A percentile compares a stretch with the other conserved stretches of the same genome.
Conservation (phyloP, 2,329 filamentous ascomycete genomes). For the Coniella vitis region DNA sequence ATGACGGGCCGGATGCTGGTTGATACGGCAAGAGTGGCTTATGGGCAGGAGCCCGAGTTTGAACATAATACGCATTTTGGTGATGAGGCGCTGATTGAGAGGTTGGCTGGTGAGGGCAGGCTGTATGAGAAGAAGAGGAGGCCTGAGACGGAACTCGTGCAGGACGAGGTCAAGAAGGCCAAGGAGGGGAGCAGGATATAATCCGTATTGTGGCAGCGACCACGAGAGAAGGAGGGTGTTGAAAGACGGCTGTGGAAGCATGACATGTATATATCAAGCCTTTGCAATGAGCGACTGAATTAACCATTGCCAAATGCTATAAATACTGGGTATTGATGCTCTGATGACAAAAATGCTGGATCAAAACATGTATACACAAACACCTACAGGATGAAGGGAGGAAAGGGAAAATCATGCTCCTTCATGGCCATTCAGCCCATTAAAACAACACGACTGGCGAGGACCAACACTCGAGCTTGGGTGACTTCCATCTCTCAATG, state of each 20-base stretch:
- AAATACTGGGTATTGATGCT: conserved; percentile 3
- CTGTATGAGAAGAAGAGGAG: conserved; percentile 38
- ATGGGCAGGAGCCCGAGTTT: conserved; percentile 75
- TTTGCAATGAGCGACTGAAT: too few relatives aligned
- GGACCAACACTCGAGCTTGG: too few relatives aligned
- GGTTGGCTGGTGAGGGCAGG: conserved; percentile 36
- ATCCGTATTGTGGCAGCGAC: neutral
- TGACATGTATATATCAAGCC: too few relatives aligned
- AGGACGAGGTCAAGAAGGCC: conserved; percentile 30
- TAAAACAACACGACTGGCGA: too few relatives aligned
- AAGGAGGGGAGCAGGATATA: conserved; percentile 33
- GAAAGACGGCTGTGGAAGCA: neutral
- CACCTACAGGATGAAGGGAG: too few relatives aligned
- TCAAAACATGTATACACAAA: too few relatives aligned
- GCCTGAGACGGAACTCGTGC: conserved; percentile 24
- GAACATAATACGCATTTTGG: conserved; percentile 55
- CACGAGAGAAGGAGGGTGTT: neutral
- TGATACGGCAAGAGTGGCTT: conserved; percentile 80
- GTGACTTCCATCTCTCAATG: conserved; percentile 51
- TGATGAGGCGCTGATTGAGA: conserved; percentile 44
- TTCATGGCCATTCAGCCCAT: too few relatives aligned
- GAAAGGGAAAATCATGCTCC: too few relatives aligned
- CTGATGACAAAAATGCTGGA: neutral
- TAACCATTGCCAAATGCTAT: conserved; percentile 2
- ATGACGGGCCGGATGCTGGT: conserved; percentile 91